A percentile compares a stretch with the other conserved stretches of the same genome.
phyloP scores from a whole-genome alignment of 2,329 filamentous ascomycete genomes.

The Lecanosticta acicola region DNA sequence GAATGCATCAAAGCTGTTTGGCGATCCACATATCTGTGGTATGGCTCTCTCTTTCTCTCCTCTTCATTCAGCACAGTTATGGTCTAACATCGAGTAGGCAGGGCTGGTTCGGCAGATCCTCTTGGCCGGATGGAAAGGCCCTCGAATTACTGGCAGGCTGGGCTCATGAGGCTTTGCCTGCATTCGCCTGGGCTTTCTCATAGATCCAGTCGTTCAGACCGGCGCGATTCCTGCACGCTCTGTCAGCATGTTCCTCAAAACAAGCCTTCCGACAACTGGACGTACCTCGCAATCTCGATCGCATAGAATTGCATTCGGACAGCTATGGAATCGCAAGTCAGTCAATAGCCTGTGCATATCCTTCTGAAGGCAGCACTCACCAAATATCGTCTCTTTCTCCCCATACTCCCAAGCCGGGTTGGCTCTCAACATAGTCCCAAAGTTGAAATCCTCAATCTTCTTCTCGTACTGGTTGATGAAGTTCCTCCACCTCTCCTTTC shows the following conservation, averaged over 20 bases:
- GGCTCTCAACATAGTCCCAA: constrained; percentile 84
- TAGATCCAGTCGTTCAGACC: constrained; percentile 97
- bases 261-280: constrained; percentile 3
- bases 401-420: constrained; percentile 79
- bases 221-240: constrained; percentile 62
- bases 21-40: neutral
- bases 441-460: constrained; percentile 95
- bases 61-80: too few species aligned
- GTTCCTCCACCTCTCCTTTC: constrained; percentile 90
- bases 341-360: neutral
- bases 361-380: too few species aligned
- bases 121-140: neutral
- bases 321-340: constrained; percentile 36
- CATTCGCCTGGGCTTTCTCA: constrained; percentile 55
- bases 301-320: constrained; percentile 81
- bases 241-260: constrained; percentile 5
- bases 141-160: neutral
- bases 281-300: constrained; percentile 65
- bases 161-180: neutral
- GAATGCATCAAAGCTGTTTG: neutral
- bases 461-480: constrained; percentile 95
- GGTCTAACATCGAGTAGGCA: neutral
- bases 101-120: neutral
- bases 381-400: constrained; percentile 85
- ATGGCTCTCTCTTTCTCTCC: neutral